Percentiles rank a stretch among this genome's conserved stretches.
Evolutionary conservation across 208 protist species (phyloP).

Genomic region (Kentomonas sorsogonicus): DNA sequence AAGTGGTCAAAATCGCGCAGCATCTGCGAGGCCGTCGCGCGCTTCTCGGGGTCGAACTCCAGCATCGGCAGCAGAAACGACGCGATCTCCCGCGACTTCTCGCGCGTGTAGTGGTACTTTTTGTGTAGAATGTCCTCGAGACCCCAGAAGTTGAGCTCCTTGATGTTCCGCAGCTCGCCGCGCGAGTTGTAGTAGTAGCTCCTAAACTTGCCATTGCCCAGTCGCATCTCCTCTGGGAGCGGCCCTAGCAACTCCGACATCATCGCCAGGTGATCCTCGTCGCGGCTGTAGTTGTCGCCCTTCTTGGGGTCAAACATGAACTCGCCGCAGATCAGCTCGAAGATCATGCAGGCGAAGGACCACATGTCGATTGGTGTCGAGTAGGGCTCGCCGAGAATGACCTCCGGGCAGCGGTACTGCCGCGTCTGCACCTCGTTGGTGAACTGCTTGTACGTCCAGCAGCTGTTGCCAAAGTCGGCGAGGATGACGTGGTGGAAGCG

Average conservation of each 20-base stretch:
- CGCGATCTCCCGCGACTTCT: conserved; percentile 89
- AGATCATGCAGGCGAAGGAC: conserved; percentile 92
- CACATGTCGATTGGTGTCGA: conserved; percentile 87
- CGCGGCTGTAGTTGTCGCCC: conserved; percentile 85
- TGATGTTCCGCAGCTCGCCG: conserved; percentile 73
- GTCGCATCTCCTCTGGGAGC: conserved; percentile 83
- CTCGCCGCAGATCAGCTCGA: conserved; percentile 92
- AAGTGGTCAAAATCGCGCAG: conserved; percentile 75
- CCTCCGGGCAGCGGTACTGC: conserved; percentile 91
- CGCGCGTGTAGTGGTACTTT: conserved; percentile 87
- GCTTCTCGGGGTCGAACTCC: conserved; percentile 72
- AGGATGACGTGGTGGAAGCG: conserved; percentile 92
- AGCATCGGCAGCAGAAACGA: conserved; percentile 96
- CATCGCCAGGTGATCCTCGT: conserved; percentile 91
- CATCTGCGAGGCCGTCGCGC: conserved; percentile 85
- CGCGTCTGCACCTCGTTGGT: conserved; percentile 92
- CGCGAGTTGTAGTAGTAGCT: conserved; percentile 86
- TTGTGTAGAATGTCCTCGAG: conserved; percentile 88
- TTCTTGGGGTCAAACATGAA: conserved; percentile 93
- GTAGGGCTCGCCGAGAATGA: conserved; percentile 88
- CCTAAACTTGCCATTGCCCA: conserved; percentile 64
- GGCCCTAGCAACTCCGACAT: conserved; percentile 93
- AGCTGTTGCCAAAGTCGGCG: conserved; percentile 98
- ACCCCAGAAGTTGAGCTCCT: conserved; percentile 68
- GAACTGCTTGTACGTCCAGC: conserved; percentile 96